Evolutionary conservation across 805 yeast species (phyloP), one percentile per base, ranked within the genome.

Genomic region (Lipomyces starkeyi): DNA sequence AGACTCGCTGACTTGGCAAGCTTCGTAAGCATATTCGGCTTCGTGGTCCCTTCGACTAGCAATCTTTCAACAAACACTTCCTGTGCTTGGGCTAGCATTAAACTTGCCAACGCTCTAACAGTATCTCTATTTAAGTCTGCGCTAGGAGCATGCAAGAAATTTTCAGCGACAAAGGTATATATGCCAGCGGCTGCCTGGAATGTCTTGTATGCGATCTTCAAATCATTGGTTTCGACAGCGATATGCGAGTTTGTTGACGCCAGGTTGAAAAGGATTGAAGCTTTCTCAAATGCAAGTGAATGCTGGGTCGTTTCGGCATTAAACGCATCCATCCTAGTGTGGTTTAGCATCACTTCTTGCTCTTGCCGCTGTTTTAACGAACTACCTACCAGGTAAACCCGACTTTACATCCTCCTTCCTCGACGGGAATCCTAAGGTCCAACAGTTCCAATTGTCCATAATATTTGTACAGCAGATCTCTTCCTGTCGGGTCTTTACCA

Each of bases 281-380:
- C 97, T 79, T 94, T 94, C 75, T 94, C 99, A 76, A 91, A 93
- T 0, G 97, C 92, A 57, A 91, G 74, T 0, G 97, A 89, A 74
- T 85, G 85, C 76, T 93, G 97, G n/a, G 89, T 82, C 68, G 81
- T 78, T 0, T 79, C 67, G 0, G 80, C 72, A 7, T 80, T 80
- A 74, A 88, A 91, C 4, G 95, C 89, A 76, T 93, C 97, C 58
- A 61, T 58, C 72, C 72, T 66, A 35, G 43, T 71, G 22, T 17
- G 53, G 17, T 37, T n/a, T 25, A 17, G 25, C 40, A 17, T 47
- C 47, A 40, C 14, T 20, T 22, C 22, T 35, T 25, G 6, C 22
- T 20, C 49, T 34, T 20, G 22, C n/a, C 4, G 20, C 13, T n/a
- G 14, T 11, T 20, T 22, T 14, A 22, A 43, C 25, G 3, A 52